Evolutionary conservation across 306 rosid genomes (phyloP), one percentile per base, ranked within the genome.

Genomic region (Bauhinia variegata): DNA sequence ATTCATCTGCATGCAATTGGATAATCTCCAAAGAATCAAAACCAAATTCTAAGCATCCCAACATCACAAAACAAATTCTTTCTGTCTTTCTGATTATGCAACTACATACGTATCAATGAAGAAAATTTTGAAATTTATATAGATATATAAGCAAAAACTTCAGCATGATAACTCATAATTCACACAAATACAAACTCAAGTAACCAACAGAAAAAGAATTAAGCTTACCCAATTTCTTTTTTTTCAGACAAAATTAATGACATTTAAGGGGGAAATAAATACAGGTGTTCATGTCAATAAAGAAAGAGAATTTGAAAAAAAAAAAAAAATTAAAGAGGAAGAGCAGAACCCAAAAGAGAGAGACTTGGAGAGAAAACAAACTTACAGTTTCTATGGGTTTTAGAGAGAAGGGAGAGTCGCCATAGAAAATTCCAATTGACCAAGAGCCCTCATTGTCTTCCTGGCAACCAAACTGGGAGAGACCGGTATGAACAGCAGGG

Each of bases 1-100:
- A 80, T 91, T 80, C 76, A 64, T 58, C 99, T 95, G 81, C 84
- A 68, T 53, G 43, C 30, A 76, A 73, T 76, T 74, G 53, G 37
- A 71, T 64, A 75, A 60, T 13, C 53, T 41, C 53, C 81, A 72
- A n/a, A n/a, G n/a, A n/a, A n/a, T n/a, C n/a, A n/a, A 30, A 5
- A 30, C 55, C 39, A 41, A 69, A 58, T 17, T 14, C 8, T 57
- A 47, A 68, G 10, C 39, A 60, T 52, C 48, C 47, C 48, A 69
- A 10, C 55, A 70, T 42, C 60, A 73, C 54, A 42, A 46, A 65
- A 61, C 54, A 18, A 75, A 48, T 8, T 50, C 53, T 36, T 51
- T 41, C 17, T 11, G n/a, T 5, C 41, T 23, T 23, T 6, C 6
- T 6, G 28, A 46, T 34, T 36, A 5, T 30, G 31, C 32, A 30